Conservation (phyloP, 176 grass and related monocot genomes). For the Rhynchospora tenuis region DNA sequence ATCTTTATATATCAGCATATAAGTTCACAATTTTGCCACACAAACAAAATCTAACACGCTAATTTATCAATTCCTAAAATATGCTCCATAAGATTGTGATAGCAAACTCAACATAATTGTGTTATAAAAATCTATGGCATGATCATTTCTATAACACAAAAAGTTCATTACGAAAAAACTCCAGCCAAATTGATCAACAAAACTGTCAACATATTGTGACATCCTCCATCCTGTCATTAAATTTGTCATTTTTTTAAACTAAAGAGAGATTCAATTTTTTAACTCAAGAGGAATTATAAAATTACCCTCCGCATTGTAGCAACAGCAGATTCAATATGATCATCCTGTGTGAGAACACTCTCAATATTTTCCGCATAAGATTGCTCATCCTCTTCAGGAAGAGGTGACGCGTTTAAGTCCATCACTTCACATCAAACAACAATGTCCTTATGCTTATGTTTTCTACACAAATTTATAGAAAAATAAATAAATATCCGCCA, state of each 20-base stretch:
- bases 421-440: constrained; percentile 37
- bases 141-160: neutral
- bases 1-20: neutral
- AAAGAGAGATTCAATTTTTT: neutral
- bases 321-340: constrained; percentile 68
- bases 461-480: neutral
- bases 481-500: neutral
- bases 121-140: neutral
- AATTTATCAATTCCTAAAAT: neutral
- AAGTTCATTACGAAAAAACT: neutral
- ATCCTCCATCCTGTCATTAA: neutral
- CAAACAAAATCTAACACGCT: too few species aligned
- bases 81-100: neutral
- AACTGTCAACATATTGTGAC: neutral
- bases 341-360: constrained; percentile 57
- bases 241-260: neutral
- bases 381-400: constrained; percentile 92
- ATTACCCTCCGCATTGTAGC: constrained; percentile 66
- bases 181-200: neutral
- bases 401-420: constrained; percentile 92
- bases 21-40: neutral
- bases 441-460: neutral
- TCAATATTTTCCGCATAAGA: constrained; percentile 50
- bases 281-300: constrained; percentile 11
- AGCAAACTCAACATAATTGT: neutral